phyloP scores from a whole-genome alignment of 2,329 filamentous ascomycete genomes.

The Talaromyces verruculosus region DNA sequence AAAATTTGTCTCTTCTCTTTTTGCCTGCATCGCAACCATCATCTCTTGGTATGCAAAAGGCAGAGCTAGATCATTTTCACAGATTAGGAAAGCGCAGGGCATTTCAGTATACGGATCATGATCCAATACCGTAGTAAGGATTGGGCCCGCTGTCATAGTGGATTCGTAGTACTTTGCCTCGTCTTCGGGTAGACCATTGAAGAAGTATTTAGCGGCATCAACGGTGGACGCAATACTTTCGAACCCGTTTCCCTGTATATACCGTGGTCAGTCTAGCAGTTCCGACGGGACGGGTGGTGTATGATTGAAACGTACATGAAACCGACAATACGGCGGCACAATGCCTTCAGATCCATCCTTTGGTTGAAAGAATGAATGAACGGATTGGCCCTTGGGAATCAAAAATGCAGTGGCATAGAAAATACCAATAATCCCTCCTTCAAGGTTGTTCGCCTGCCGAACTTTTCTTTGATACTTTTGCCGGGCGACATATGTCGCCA shows the following conservation, averaged over 20 bases:
- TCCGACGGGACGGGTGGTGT: neutral
- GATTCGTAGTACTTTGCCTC: slow-evolving; percentile 28
- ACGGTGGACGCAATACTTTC: slow-evolving; percentile 29
- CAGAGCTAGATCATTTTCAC: slow-evolving; percentile 33
- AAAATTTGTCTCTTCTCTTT: neutral
- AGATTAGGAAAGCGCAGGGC: slow-evolving; percentile 37
- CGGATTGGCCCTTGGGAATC: slow-evolving; percentile 33
- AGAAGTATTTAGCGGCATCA: slow-evolving; percentile 30
- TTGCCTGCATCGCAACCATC: slow-evolving; percentile 31
- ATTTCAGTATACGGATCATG: slow-evolving; percentile 35
- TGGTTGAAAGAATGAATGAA: slow-evolving; percentile 33
- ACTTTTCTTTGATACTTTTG: slow-evolving; percentile 30
- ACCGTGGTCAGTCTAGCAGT: neutral
- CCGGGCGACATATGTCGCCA: slow-evolving; percentile 34
- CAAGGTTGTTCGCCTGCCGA: slow-evolving; percentile 24
- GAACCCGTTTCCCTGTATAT: slow-evolving; percentile 22
- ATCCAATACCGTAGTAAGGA: slow-evolving; percentile 26
- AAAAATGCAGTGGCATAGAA: slow-evolving; percentile 34
- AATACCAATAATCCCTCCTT: slow-evolving; percentile 30
- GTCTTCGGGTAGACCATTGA: slow-evolving; percentile 30
- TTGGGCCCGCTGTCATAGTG: slow-evolving; percentile 7
- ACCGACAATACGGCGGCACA: slow-evolving; percentile 30
- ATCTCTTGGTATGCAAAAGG: slow-evolving; percentile 34
- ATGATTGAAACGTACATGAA: slow-evolving; percentile 28
- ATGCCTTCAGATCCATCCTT: slow-evolving; percentile 26